These are phyloP conservation scores for Massariosphaeria phaeospora DNA, from an alignment of 495 filamentous ascomycete species.

Conservation along the genomic window DNA sequence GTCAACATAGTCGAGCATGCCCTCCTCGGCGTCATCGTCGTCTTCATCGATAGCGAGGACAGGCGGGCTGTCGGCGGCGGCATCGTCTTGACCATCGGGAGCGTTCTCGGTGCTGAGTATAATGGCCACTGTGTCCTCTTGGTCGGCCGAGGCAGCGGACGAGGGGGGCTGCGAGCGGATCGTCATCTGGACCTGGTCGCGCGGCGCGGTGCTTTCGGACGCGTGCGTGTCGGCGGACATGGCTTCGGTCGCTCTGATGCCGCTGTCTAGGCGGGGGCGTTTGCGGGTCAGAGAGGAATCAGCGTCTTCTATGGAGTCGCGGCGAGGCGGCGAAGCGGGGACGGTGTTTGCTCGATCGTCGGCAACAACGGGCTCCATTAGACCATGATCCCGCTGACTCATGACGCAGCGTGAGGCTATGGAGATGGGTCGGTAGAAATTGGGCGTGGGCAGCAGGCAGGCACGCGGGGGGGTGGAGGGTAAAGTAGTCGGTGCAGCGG, in stretches of 20 bases:
- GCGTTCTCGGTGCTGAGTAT: conserved; percentile 12
- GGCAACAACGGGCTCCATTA: conserved; percentile 27
- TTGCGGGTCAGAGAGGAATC: conserved; percentile 54
- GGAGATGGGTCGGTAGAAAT: neutral
- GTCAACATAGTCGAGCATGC: conserved; percentile 17
- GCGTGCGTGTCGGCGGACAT: conserved; percentile 40
- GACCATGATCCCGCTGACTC: conserved; percentile 24
- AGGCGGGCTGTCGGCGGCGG: conserved; percentile 25
- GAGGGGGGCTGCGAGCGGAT: conserved; percentile 44
- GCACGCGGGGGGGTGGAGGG: neutral
- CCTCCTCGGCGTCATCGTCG: conserved; percentile 30
- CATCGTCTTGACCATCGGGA: conserved; percentile 18
- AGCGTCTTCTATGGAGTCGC: conserved; percentile 54
- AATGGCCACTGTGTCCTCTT: conserved; percentile 16
- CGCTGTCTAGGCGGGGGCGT: conserved; percentile 59
- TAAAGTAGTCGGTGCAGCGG: neutral
- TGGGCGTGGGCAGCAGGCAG: neutral
- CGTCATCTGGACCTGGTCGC: conserved; percentile 47
- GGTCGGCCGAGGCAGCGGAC: conserved; percentile 30
- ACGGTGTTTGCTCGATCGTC: conserved; percentile 22
- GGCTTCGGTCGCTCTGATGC: conserved; percentile 45
- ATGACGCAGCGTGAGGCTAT: conserved; percentile 14
- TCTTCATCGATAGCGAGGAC: conserved; percentile 35
- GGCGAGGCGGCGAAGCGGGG: conserved; percentile 35
- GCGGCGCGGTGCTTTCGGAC: conserved; percentile 28